Percentiles rank a stretch among this genome's conserved stretches.
phyloP scores from a whole-genome alignment of 2,329 filamentous ascomycete species.

The Fusarium bulbicola region DNA sequence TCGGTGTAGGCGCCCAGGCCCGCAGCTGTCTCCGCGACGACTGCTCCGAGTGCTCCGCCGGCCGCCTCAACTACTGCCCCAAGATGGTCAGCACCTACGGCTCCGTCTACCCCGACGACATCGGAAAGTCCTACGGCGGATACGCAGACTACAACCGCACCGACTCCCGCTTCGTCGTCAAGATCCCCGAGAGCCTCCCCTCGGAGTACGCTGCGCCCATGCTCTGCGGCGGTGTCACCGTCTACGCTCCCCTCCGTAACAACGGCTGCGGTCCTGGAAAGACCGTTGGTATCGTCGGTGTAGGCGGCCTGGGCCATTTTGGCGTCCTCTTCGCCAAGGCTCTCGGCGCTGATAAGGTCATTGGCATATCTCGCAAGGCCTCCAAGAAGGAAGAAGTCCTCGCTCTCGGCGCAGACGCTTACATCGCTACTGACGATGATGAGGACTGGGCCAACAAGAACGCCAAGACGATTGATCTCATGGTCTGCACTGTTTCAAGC shows the following conservation, averaged over 20 bases:
- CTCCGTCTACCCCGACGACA: slow-evolving; percentile 58
- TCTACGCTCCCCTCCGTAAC: slow-evolving; percentile 68
- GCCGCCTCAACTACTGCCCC: slow-evolving; percentile 54
- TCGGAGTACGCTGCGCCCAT: slow-evolving; percentile 64
- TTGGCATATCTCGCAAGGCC: slow-evolving; percentile 64
- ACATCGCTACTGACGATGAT: slow-evolving; percentile 55
- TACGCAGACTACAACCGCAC: slow-evolving; percentile 47
- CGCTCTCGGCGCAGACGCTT: slow-evolving; percentile 64
- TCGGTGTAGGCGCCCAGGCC: slow-evolving; percentile 70
- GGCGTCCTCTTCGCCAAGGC: slow-evolving; percentile 74
- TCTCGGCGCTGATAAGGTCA: slow-evolving; percentile 67
- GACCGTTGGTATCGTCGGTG: slow-evolving; percentile 70
- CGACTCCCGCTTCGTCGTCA: slow-evolving; percentile 56
- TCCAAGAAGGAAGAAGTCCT: slow-evolving; percentile 63
- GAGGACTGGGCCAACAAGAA: slow-evolving; percentile 63
- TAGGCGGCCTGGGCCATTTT: slow-evolving; percentile 75
- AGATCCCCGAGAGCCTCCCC: slow-evolving; percentile 54
- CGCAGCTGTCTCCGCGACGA: slow-evolving; percentile 58
- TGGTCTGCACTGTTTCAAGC: slow-evolving; percentile 65
- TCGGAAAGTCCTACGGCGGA: slow-evolving; percentile 57
- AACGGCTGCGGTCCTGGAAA: slow-evolving; percentile 73
- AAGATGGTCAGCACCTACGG: slow-evolving; percentile 61
- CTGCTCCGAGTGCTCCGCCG: slow-evolving; percentile 53
- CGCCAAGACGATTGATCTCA: slow-evolving; percentile 61
- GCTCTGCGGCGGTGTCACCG: slow-evolving; percentile 75